Conservation (phyloP, 2,329 filamentous ascomycete genomes). For the Colletotrichum gloeosporioides region DNA sequence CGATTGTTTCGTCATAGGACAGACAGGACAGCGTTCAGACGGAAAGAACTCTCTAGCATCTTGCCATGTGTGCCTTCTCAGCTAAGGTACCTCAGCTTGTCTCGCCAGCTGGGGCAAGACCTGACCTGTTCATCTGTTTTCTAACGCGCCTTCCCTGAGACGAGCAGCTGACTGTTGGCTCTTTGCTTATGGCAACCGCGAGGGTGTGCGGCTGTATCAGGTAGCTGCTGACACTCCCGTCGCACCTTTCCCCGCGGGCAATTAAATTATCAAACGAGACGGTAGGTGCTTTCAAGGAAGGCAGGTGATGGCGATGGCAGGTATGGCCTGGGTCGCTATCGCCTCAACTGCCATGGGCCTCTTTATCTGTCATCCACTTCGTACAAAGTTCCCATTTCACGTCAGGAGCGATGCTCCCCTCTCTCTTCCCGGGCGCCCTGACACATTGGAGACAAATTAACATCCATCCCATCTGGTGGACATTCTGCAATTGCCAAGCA, state of each 20-base stretch:
- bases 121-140: slow-evolving; percentile 4
- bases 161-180: background rate
- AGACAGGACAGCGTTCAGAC: background rate
- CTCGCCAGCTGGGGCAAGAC: background rate
- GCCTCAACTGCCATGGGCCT: background rate
- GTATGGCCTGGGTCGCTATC: background rate
- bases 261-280: background rate
- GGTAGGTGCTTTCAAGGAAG: background rate
- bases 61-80: background rate
- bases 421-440: background rate
- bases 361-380: background rate
- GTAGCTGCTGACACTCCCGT: background rate
- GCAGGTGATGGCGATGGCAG: background rate
- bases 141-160: background rate
- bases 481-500: background rate
- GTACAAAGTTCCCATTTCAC: background rate
- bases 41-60: background rate
- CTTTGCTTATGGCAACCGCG: background rate
- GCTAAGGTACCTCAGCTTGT: background rate
- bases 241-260: background rate
- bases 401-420: background rate
- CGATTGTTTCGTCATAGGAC: background rate
- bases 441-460: background rate
- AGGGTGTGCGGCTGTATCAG: background rate
- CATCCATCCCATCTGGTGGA: background rate